Percentiles rank a stretch among this genome's conserved stretches.
Conservation (phyloP, 1,284 basidiomycete genomes). For the Melampsora americana region DNA sequence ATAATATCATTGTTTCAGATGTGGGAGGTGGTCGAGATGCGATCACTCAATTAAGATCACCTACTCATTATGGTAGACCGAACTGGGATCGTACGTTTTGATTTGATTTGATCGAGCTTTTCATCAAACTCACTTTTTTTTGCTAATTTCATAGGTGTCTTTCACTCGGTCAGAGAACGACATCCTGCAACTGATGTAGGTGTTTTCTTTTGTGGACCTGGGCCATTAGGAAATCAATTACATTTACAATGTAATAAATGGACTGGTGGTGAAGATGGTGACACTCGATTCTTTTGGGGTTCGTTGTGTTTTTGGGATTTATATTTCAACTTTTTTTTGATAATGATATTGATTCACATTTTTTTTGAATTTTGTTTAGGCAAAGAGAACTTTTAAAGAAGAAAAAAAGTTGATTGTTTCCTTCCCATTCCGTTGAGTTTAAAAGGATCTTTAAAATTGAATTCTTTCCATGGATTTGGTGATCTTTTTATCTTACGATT, state of each 20-base stretch:
- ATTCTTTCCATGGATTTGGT: too few relatives aligned
- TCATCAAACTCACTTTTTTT: too few relatives aligned
- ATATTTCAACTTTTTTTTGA: too few relatives aligned
- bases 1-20: constrained; percentile 77
- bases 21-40: constrained; percentile 83
- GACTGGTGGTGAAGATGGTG: constrained; percentile 65
- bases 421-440: too few relatives aligned
- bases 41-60: constrained; percentile 75
- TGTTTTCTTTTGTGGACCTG: constrained; percentile 69
- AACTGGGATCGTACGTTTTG: constrained; percentile 57
- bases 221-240: constrained; percentile 66
- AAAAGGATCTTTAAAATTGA: too few relatives aligned
- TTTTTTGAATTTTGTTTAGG: constrained; percentile 18
- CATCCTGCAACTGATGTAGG: constrained; percentile 81
- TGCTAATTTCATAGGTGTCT: constrained; percentile 82
- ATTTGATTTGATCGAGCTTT: background rate
- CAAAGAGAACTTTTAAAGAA: constrained; percentile 40
- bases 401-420: too few relatives aligned
- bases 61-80: constrained; percentile 89
- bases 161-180: constrained; percentile 68
- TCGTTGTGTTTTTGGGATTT: background rate
- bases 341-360: too few relatives aligned
- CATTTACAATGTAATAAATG: constrained; percentile 78
- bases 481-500: too few relatives aligned
- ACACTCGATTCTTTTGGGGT: constrained; percentile 81